Percentiles rank a stretch among this genome's conserved stretches.
phyloP scores from a whole-genome alignment of 352 stramenopile species.

The Plasmopara viticola region DNA sequence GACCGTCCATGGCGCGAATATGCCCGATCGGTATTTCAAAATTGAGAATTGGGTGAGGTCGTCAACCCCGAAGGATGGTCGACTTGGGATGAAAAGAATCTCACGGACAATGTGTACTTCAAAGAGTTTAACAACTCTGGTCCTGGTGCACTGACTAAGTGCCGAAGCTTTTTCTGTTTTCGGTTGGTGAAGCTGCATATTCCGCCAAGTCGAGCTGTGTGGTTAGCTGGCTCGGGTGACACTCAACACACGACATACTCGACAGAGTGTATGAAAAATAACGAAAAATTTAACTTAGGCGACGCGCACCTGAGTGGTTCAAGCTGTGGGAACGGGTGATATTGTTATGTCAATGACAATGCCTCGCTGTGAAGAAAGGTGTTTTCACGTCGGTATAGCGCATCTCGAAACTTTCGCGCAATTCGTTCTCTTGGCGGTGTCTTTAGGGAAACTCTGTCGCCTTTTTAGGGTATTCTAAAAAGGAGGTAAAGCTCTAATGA shows the following conservation, averaged over 20 bases:
- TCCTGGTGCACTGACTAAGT: constrained; percentile 2
- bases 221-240: too few relatives aligned
- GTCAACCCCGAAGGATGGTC: constrained; percentile 7
- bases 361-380: constrained; percentile 3
- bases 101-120: constrained; percentile 10
- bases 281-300: constrained; percentile 11
- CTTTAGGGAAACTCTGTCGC: too few relatives aligned
- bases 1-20: constrained; percentile 10
- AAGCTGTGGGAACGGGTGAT: constrained; percentile 9
- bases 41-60: constrained; percentile 6
- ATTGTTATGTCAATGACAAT: constrained; percentile 17
- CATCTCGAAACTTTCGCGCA: constrained; percentile 8
- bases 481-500: too few relatives aligned
- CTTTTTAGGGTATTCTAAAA: too few relatives aligned
- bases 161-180: too few relatives aligned
- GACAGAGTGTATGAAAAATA: constrained; percentile 17
- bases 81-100: constrained; percentile 3
- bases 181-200: too few relatives aligned
- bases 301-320: constrained; percentile 10
- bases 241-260: constrained; percentile 1
- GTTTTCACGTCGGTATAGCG: constrained; percentile 6
- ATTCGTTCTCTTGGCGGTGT: constrained; percentile 5
- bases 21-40: constrained; percentile 8
- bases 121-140: constrained; percentile 14
- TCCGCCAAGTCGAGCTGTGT: too few relatives aligned